phyloP scores from a whole-genome alignment of 306 rosid species.

The Sicyos baderoa region DNA sequence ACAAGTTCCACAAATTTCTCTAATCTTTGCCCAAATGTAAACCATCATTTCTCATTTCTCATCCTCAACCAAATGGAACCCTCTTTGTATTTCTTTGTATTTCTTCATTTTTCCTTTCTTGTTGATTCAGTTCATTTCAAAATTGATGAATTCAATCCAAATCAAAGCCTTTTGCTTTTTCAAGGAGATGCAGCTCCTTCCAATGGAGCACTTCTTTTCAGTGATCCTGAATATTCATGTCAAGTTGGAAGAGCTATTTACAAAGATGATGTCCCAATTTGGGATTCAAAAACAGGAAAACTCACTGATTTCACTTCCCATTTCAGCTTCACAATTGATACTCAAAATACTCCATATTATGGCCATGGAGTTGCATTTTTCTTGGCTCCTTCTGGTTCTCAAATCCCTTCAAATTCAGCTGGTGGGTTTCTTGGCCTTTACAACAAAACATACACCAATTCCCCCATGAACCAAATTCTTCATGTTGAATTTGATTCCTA shows the following conservation, averaged over 20 bases:
- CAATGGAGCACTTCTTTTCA: neutral
- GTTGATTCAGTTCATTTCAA: neutral
- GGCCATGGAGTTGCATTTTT: conserved; percentile 7
- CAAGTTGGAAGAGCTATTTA: conserved; percentile 16
- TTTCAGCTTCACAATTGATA: neutral
- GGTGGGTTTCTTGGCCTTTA: conserved; percentile 18
- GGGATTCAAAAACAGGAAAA: conserved; percentile 2
- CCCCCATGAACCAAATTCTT: neutral
- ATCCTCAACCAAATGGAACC: no score
- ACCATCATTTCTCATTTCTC: no score
- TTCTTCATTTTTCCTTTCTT: neutral
- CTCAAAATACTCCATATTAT: neutral
- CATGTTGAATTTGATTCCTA: conserved; percentile 14
- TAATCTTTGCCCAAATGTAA: no score
- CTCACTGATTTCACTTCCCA: conserved; percentile 10
- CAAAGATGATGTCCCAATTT: neutral
- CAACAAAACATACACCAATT: neutral
- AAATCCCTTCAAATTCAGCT: conserved; percentile 11
- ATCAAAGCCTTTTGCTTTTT: neutral
- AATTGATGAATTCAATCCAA: neutral
- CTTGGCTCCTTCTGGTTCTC: conserved; percentile 2
- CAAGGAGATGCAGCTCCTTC: conserved; percentile 2
- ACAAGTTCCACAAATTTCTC: no score
- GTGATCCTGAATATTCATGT: neutral
- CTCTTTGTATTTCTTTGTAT: neutral